Percentiles rank a stretch among this genome's conserved stretches.
These are phyloP conservation scores for Musa balbisiana DNA, from an alignment of 202 grass and related monocot species.

Conservation along the genomic window DNA sequence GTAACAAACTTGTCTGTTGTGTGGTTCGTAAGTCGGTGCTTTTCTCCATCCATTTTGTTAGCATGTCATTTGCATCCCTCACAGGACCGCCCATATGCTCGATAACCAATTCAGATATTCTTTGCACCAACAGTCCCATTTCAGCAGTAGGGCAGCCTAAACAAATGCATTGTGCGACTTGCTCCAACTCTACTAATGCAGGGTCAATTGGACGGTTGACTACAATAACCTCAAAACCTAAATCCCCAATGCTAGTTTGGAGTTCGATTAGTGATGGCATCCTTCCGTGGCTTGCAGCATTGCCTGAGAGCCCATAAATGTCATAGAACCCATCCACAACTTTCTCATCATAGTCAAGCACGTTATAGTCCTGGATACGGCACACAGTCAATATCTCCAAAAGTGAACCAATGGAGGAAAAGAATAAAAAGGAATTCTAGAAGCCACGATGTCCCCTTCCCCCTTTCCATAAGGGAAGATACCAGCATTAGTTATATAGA, in stretches of 20 bases:
- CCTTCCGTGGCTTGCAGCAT: slow-evolving; percentile 57
- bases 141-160: slow-evolving; percentile 72
- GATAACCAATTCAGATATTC: slow-evolving; percentile 88
- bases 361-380: slow-evolving; percentile 70
- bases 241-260: slow-evolving; percentile 82
- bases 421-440: neutral
- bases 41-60: slow-evolving; percentile 68
- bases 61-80: slow-evolving; percentile 81
- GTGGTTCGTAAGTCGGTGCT: slow-evolving; percentile 81
- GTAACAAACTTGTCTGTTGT: slow-evolving; percentile 80
- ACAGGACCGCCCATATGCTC: slow-evolving; percentile 92
- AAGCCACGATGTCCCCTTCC: neutral
- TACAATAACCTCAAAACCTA: slow-evolving; percentile 97
- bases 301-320: slow-evolving; percentile 60
- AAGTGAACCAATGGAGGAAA: slow-evolving; percentile 17
- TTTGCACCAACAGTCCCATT: slow-evolving; percentile 61
- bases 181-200: slow-evolving; percentile 77
- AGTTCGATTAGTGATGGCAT: slow-evolving; percentile 88
- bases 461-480: neutral
- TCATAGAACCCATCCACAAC: slow-evolving; percentile 97
- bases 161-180: slow-evolving; percentile 85
- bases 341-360: slow-evolving; percentile 94
- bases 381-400: neutral
- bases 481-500: neutral
- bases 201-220: slow-evolving; percentile 78